These are phyloP conservation scores for Zopfia rhizophila DNA, from an alignment of 2,329 filamentous ascomycete species.

Conservation along the genomic window DNA sequence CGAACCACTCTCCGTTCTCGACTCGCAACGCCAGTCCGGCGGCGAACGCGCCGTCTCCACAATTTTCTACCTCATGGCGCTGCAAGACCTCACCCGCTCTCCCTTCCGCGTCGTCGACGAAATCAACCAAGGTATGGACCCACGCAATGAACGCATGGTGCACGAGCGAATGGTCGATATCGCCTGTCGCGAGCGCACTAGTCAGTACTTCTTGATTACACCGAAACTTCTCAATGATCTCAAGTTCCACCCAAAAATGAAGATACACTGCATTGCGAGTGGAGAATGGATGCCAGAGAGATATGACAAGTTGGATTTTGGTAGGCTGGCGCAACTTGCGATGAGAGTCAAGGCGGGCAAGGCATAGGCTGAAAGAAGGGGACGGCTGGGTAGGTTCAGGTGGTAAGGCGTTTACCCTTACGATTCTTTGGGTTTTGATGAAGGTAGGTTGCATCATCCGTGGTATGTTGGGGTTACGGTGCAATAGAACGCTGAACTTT, in stretches of 20 bases:
- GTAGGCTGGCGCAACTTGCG: conserved; percentile 47
- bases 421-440: too few species aligned
- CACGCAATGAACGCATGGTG: conserved; percentile 96
- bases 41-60: conserved; percentile 96
- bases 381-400: background rate
- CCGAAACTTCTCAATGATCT: conserved; percentile 90
- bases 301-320: conserved; percentile 56
- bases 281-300: conserved; percentile 71
- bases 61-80: conserved; percentile 98
- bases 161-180: conserved; percentile 99
- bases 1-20: conserved; percentile 84
- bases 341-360: conserved; percentile 36
- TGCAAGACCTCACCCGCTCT: conserved; percentile 91
- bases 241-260: conserved; percentile 90
- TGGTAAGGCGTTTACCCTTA: too few species aligned
- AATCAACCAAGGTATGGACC: conserved; percentile 99
- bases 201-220: conserved; percentile 95
- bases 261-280: conserved; percentile 90
- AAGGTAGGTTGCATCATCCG: too few species aligned
- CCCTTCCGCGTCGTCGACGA: conserved; percentile 99
- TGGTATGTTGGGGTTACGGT: conserved; percentile 11
- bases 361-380: conserved; percentile 1
- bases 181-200: conserved; percentile 80
- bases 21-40: conserved; percentile 93
- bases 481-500: too few species aligned